Evolutionary conservation across 164 flowering plant genomes (phyloP), one percentile per base, ranked within the genome.

Genomic region (Dillenia suffruticosa): DNA sequence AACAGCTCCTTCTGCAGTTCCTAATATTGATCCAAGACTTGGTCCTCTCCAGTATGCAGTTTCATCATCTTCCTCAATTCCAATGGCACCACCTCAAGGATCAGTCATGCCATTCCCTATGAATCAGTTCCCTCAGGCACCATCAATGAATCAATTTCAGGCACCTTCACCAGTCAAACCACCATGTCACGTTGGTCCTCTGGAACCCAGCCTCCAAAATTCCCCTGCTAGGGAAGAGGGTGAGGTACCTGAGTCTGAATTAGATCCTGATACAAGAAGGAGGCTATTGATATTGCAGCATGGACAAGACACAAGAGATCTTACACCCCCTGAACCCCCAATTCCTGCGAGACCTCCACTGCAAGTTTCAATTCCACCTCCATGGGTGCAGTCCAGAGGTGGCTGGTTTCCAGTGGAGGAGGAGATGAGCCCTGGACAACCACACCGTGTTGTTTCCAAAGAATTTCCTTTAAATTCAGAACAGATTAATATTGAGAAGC

Each of bases 191-290:
- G 71, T 69, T 47, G 68, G 68, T 50, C 75, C 74, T 56, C 59
- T 70, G 56, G 96, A 94, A 61, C 69, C 79, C 51, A 86, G 78
- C 79, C 67, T 81, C 77, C 96, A 87, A 57, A 72, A 75, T 77
- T 93, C 98, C 70, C 95, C 97, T 76, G 92, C 87, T 43, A 86
- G 95, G 71, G 99, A 94, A 79, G 99, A 94, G 73, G 99, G 99
- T 59, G 99, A 94, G 70, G 96, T 94, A 51, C 96, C 96, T 8
- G 99, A 91, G 77, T 91, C 96, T 58, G 99, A 94, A 80, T 68
- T 94, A 72, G 99, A 94, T 82, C 97, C 99, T 59, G 97, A 95
- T 74, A 95, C 96, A 66, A 81, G 99, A 79, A 83, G 99, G 72
- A 77, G 99, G 78, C 93, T 91, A 59, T 89, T 95, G 17, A 95